A percentile compares a stretch with the other conserved stretches of the same genome.
phyloP scores from a whole-genome alignment of 1,284 basidiomycete genomes.

The Sporisorium graminicola region DNA sequence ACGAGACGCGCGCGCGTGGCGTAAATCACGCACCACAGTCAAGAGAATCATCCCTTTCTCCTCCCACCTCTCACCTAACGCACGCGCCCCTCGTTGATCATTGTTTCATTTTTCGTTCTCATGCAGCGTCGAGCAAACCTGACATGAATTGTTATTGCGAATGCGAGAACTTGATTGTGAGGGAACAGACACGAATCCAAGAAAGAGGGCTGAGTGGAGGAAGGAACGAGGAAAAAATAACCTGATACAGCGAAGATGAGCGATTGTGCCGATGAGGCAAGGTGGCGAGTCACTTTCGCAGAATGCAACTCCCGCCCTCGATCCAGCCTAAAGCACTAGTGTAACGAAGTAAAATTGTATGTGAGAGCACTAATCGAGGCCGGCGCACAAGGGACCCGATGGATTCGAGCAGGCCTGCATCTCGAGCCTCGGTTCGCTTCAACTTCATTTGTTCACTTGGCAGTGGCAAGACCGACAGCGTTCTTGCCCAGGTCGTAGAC shows the following conservation, averaged over 20 bases:
- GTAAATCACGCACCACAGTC: conserved; percentile 11
- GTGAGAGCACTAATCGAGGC: not conserved
- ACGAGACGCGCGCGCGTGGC: conserved; percentile 9
- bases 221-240: not conserved
- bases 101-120: not conserved
- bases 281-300: not conserved
- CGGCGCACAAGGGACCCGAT: not conserved
- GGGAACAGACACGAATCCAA: conserved; percentile 1
- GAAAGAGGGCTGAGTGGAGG: not conserved
- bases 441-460: conserved; percentile 68
- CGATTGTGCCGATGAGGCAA: not conserved
- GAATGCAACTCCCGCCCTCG: not conserved
- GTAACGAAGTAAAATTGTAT: not conserved
- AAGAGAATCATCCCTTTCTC: no score
- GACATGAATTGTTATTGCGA: conserved; percentile 15
- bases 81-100: not conserved
- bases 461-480: conserved; percentile 86
- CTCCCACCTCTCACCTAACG: conserved; percentile 3
- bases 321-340: not conserved
- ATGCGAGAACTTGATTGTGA: conserved; percentile 14
- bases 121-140: not conserved
- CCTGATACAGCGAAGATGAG: not conserved
- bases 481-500: conserved; percentile 88
- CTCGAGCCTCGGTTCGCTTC: not conserved
- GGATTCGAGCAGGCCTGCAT: not conserved